These are phyloP conservation scores for Phytomonas francai DNA, from an alignment of 208 protist genomes.

Conservation along the genomic window DNA sequence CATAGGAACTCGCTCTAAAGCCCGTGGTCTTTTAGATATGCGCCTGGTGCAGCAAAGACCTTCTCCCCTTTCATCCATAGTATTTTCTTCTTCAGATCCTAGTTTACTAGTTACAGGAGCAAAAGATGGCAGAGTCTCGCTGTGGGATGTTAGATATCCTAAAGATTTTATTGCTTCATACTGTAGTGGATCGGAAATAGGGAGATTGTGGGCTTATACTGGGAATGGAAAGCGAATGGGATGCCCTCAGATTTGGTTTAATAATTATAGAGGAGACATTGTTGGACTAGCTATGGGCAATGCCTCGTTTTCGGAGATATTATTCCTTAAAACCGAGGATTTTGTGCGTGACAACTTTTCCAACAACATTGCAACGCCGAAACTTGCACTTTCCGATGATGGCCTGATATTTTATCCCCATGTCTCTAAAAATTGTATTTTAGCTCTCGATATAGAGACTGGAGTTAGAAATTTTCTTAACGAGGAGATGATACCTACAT, in stretches of 20 bases:
- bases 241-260: constrained; percentile 20
- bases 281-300: constrained; percentile 15
- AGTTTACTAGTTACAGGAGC: constrained; percentile 27
- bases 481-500: too few species aligned
- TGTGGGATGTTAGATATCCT: constrained; percentile 54
- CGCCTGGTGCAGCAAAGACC: neutral
- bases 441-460: constrained; percentile 16
- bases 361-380: constrained; percentile 25
- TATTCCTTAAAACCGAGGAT: constrained; percentile 18
- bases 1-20: neutral
- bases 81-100: constrained; percentile 13
- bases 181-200: constrained; percentile 15
- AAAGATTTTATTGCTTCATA: constrained; percentile 19
- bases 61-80: constrained; percentile 23
- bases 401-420: constrained; percentile 33
- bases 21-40: constrained; percentile 2
- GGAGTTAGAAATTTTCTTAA: too few species aligned
- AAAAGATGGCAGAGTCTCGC: constrained; percentile 29
- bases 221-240: neutral
- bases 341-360: constrained; percentile 16
- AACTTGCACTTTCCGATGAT: constrained; percentile 14
- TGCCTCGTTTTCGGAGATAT: constrained; percentile 16
- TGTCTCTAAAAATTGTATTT: constrained; percentile 25
- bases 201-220: constrained; percentile 14
- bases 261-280: constrained; percentile 18